Conservation (phyloP, 2,329 filamentous ascomycete genomes). For the Cladophialophora chaetospira region DNA sequence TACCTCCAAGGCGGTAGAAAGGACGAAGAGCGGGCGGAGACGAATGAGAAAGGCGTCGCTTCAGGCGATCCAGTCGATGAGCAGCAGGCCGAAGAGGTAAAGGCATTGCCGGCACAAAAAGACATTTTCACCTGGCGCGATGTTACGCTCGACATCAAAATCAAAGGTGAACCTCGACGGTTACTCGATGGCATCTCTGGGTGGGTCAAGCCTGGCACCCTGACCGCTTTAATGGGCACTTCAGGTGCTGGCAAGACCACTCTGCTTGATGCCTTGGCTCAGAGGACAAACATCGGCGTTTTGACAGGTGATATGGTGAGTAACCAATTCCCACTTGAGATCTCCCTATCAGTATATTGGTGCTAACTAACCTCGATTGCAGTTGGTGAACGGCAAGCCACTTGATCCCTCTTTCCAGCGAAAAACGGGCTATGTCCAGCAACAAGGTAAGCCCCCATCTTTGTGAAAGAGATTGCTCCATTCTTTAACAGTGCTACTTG, state of each 20-base stretch:
- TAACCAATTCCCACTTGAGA: background rate
- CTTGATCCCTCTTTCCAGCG: slow-evolving; percentile 62
- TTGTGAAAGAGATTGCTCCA: no score
- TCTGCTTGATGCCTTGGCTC: slow-evolving; percentile 59
- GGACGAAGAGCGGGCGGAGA: slow-evolving; percentile 26
- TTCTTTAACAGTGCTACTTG: slow-evolving; percentile 58
- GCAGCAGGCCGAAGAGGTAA: slow-evolving; percentile 35
- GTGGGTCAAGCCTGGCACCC: slow-evolving; percentile 58
- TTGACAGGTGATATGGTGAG: slow-evolving; percentile 63
- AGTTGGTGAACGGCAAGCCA: slow-evolving; percentile 61
- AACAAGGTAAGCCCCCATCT: no score
- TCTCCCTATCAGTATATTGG: background rate
- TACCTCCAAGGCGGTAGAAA: slow-evolving; percentile 35
- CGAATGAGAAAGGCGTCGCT: slow-evolving; percentile 31
- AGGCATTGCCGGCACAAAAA: slow-evolving; percentile 40
- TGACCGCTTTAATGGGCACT: slow-evolving; percentile 63
- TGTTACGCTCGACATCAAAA: slow-evolving; percentile 57
- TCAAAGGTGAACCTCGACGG: slow-evolving; percentile 60
- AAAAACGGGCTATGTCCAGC: slow-evolving; percentile 69
- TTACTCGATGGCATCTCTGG: slow-evolving; percentile 58
- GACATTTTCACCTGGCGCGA: slow-evolving; percentile 56
- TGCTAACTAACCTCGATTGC: background rate
- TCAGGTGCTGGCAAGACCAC: slow-evolving; percentile 66
- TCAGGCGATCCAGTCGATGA: slow-evolving; percentile 49
- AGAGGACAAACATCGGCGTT: slow-evolving; percentile 60